A percentile compares a stretch with the other conserved stretches of the same genome.
Conservation (phyloP, 2,329 filamentous ascomycete species). For the Ascochyta viciae-villosae region DNA sequence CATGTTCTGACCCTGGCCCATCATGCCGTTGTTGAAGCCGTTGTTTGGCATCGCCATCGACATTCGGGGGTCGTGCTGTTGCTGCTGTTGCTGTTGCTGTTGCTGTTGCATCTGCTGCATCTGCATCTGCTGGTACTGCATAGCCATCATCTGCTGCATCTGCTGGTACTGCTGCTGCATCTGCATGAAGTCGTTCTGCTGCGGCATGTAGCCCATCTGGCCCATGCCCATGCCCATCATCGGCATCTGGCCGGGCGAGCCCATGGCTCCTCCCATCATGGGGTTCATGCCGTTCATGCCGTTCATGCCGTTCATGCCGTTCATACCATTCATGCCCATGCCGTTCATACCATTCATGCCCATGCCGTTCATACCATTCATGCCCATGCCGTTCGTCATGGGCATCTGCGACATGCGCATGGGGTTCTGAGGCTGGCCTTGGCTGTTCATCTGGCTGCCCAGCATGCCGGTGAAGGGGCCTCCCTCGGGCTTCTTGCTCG, state of each 20-base stretch:
- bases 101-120: conserved; percentile 44
- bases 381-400: conserved; percentile 24
- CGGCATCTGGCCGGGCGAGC: conserved; percentile 25
- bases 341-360: conserved; percentile 23
- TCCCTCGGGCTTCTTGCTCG: conserved; percentile 37
- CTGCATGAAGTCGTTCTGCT: conserved; percentile 77
- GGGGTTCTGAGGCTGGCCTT: conserved; percentile 27
- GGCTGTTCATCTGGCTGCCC: conserved; percentile 43
- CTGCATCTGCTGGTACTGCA: conserved; percentile 51
- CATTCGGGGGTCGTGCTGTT: conserved; percentile 36
- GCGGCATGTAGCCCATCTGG: conserved; percentile 63
- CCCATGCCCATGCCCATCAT: conserved; percentile 44
- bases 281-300: conserved; percentile 34
- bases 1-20: conserved; percentile 24
- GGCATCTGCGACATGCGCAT: conserved; percentile 33
- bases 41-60: conserved; percentile 32
- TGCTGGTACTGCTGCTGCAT: conserved; percentile 87
- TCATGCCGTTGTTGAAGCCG: conserved; percentile 29
- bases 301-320: conserved; percentile 20
- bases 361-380: conserved; percentile 12
- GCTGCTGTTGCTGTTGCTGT: conserved; percentile 35
- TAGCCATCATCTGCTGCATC: conserved; percentile 45
- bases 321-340: conserved; percentile 32
- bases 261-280: conserved; percentile 37
- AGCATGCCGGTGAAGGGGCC: conserved; percentile 47